A percentile compares a stretch with the other conserved stretches of the same genome.
phyloP scores from a whole-genome alignment of 1,284 basidiomycete genomes.

The Sparassis latifolia region DNA sequence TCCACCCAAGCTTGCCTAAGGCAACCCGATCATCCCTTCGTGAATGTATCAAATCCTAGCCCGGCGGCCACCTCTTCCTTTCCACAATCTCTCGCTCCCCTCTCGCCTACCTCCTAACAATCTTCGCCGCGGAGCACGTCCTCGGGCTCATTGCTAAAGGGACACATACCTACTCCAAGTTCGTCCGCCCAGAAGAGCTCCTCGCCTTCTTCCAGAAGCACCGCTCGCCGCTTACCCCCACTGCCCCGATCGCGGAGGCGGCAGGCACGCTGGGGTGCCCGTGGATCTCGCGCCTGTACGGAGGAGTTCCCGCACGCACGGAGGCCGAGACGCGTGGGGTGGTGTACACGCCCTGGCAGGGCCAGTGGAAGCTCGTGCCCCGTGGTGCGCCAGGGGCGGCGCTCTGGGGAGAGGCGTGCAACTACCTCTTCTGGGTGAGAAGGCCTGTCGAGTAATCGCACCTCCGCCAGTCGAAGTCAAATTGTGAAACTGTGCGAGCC shows the following conservation, averaged over 20 bases:
- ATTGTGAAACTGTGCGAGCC: too few species aligned
- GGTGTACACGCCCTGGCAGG: conserved; percentile 73
- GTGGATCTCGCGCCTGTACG: conserved; percentile 39
- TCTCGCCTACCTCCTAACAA: conserved; percentile 84
- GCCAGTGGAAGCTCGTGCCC: conserved; percentile 67
- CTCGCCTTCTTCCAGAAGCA: conserved; percentile 71
- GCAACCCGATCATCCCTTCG: background rate
- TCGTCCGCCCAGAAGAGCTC: conserved; percentile 86
- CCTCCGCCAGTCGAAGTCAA: background rate
- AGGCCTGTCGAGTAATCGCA: conserved; percentile 35
- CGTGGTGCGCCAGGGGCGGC: conserved; percentile 47
- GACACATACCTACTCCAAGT: conserved; percentile 92
- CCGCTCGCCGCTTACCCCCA: conserved; percentile 35
- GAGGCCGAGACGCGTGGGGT: conserved; percentile 82
- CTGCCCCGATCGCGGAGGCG: background rate
- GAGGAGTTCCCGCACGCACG: conserved; percentile 42
- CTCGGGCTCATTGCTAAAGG: conserved; percentile 81
- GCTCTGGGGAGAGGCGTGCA: conserved; percentile 62
- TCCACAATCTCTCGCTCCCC: conserved; percentile 96
- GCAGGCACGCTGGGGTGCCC: conserved; percentile 19
- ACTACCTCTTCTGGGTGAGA: conserved; percentile 79
- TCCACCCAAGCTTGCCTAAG: too few species aligned
- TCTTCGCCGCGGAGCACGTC: conserved; percentile 84
- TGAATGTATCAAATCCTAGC: conserved; percentile 37
- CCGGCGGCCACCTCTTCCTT: conserved; percentile 92